Evolutionary conservation across 2,329 filamentous ascomycete genomes (phyloP).

Genomic region (Epichloe uncinata): DNA sequence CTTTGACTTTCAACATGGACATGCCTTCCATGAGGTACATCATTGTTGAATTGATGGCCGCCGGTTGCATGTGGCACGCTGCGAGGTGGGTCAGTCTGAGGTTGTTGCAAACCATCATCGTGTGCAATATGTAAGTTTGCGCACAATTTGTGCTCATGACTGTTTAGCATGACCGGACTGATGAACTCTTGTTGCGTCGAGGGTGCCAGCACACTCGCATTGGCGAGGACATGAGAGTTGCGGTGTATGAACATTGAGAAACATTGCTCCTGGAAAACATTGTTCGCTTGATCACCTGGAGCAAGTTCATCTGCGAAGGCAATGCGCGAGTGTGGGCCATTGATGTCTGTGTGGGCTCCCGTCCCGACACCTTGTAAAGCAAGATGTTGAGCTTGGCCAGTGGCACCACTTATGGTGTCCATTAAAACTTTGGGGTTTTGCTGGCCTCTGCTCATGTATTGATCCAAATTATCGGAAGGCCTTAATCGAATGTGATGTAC

Average conservation of each 20-base stretch:
- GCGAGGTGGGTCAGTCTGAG: background rate
- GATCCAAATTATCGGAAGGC: constrained; percentile 25
- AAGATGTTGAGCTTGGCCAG: background rate
- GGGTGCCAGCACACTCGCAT: background rate
- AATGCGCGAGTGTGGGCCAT: background rate
- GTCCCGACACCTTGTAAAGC: constrained; percentile 7
- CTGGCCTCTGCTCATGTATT: constrained; percentile 15
- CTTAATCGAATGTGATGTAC: constrained; percentile 40
- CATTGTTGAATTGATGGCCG: background rate
- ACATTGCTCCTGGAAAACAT: background rate
- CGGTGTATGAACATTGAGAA: background rate
- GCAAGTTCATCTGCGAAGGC: background rate
- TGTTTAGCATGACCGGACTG: background rate
- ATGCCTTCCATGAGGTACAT: background rate
- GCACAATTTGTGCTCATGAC: background rate
- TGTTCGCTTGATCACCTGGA: background rate
- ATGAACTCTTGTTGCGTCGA: background rate
- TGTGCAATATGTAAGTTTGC: background rate
- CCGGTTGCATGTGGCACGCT: background rate
- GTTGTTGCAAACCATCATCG: background rate
- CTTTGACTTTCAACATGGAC: background rate
- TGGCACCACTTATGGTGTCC: background rate
- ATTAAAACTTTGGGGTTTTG: constrained; percentile 6
- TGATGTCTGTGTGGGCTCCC: background rate
- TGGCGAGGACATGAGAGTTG: background rate